Percentiles rank a stretch among this genome's conserved stretches.
Evolutionary conservation across 2,329 filamentous ascomycete genomes (phyloP).

Genomic region (Arthrobotrys sinensis): DNA sequence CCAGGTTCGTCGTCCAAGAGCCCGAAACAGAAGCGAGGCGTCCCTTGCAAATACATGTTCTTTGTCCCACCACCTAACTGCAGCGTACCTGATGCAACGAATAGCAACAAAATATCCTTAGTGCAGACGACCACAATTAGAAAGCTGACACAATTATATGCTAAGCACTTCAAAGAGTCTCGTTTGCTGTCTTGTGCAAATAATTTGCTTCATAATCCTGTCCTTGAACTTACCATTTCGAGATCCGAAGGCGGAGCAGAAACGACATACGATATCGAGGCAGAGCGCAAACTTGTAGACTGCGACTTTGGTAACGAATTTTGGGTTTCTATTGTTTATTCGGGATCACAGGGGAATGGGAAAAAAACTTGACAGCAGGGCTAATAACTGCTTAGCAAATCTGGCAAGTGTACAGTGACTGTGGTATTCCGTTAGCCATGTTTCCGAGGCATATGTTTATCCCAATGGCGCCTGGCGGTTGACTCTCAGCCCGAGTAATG

Average conservation of each 20-base stretch:
- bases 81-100: background rate
- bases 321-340: constrained; percentile 46
- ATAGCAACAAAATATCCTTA: constrained; percentile 30
- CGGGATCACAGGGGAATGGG: background rate
- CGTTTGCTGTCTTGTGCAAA: background rate
- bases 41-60: background rate
- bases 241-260: constrained; percentile 25
- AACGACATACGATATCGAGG: constrained; percentile 1
- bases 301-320: constrained; percentile 30
- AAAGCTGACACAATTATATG: constrained; percentile 33
- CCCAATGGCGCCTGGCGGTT: too few relatives aligned
- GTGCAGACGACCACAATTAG: constrained; percentile 20
- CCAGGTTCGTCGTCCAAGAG: background rate
- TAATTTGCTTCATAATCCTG: constrained; percentile 3
- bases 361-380: background rate
- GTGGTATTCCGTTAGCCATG: too few relatives aligned
- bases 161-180: constrained; percentile 22
- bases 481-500: too few relatives aligned
- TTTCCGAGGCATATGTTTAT: too few relatives aligned
- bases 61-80: constrained; percentile 30
- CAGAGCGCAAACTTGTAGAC: constrained; percentile 31
- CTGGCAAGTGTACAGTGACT: too few relatives aligned
- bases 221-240: constrained; percentile 32
- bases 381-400: background rate
- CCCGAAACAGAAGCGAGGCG: background rate